Conservation (phyloP, 2,329 filamentous ascomycete genomes). For the Byssochlamys sp. region DNA sequence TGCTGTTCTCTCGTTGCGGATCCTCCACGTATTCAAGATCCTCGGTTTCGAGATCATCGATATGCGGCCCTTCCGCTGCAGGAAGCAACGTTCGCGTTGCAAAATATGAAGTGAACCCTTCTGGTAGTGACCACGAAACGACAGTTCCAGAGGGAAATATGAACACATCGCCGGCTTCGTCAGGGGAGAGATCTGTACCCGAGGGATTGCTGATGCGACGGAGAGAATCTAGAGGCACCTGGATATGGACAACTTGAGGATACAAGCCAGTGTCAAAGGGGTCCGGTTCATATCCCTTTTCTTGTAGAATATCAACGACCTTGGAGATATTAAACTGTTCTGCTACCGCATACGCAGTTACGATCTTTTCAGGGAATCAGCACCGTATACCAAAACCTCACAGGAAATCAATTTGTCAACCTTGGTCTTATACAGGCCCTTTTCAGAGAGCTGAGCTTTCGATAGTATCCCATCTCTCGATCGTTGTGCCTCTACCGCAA, state of each 20-base stretch:
- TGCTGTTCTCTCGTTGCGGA: conserved; percentile 59
- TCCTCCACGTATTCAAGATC: conserved; percentile 82
- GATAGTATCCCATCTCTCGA: conserved; percentile 45
- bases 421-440: conserved; percentile 29
- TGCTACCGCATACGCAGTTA: conserved; percentile 59
- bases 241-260: conserved; percentile 56
- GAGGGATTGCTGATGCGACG: conserved; percentile 34
- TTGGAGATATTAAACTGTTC: conserved; percentile 54
- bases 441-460: conserved; percentile 32
- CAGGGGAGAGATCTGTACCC: conserved; percentile 28
- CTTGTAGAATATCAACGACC: conserved; percentile 48
- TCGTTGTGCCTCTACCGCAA: conserved; percentile 74
- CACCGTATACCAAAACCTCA: conserved; percentile 6
- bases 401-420: conserved; percentile 10
- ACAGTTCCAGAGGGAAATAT: conserved; percentile 91
- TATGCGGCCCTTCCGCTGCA: conserved; percentile 66
- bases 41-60: conserved; percentile 68
- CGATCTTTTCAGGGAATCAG: conserved; percentile 29
- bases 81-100: conserved; percentile 63
- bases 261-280: conserved; percentile 53
- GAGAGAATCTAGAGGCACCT: conserved; percentile 39
- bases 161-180: conserved; percentile 70
- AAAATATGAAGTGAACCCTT: conserved; percentile 59
- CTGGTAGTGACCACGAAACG: conserved; percentile 79
- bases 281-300: conserved; percentile 53